phyloP scores from a whole-genome alignment of 2,329 filamentous ascomycete genomes.

The Hypoxylon sp. region DNA sequence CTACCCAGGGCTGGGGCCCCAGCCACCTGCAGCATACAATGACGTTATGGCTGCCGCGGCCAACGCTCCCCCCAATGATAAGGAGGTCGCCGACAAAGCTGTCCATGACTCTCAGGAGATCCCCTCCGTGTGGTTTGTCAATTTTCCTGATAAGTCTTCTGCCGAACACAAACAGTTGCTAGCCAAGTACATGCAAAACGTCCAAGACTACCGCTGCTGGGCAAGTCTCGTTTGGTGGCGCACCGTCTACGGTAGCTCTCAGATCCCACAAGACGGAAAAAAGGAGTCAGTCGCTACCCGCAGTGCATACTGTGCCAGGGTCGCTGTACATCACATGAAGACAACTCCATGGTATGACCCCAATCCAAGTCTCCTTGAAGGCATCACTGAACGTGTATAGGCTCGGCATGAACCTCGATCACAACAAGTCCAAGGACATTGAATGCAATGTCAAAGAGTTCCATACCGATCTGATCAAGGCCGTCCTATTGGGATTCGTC shows the following conservation, averaged over 20 bases:
- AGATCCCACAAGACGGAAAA: background rate
- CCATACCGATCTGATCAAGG: background rate
- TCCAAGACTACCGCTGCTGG: conserved; percentile 1
- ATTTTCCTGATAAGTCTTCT: background rate
- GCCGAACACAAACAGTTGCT: background rate
- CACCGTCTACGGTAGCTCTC: background rate
- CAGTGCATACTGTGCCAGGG: background rate
- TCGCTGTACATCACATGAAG: background rate
- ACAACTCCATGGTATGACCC: background rate
- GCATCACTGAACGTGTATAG: background rate
- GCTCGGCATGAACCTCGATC: background rate
- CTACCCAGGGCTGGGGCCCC: background rate
- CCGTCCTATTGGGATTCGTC: background rate
- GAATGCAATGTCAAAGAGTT: background rate
- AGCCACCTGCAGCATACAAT: background rate
- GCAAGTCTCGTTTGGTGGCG: background rate
- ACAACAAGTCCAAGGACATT: background rate
- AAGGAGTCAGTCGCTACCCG: background rate
- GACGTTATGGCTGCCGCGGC: background rate
- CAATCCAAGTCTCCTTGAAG: background rate
- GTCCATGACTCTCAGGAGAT: background rate
- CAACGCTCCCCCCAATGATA: background rate
- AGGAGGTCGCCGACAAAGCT: background rate
- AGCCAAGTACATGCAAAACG: background rate
- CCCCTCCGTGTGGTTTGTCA: background rate